A percentile compares a stretch with the other conserved stretches of the same genome.
Evolutionary conservation across 352 stramenopile genomes (phyloP).

Genomic region (Discostella stelligera): DNA sequence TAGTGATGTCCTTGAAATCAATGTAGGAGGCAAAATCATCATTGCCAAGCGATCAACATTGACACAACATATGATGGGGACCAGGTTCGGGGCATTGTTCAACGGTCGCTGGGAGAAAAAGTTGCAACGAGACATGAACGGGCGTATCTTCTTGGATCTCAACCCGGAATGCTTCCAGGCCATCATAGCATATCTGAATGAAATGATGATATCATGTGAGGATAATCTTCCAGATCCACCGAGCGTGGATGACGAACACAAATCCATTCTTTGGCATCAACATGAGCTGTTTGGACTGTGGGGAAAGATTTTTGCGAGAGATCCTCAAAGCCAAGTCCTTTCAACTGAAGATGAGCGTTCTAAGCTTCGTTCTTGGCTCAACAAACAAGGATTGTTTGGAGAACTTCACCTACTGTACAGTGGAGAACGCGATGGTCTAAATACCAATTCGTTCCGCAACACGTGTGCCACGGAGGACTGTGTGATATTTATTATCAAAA

Average conservation of each 20-base stretch:
- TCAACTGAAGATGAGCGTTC: neutral
- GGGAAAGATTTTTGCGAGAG: neutral
- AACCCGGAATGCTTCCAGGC: constrained; percentile 11
- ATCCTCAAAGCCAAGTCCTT: constrained; percentile 6
- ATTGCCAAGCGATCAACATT: constrained; percentile 11
- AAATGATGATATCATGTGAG: constrained; percentile 14
- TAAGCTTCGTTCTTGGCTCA: constrained; percentile 9
- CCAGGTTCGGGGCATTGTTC: constrained; percentile 8
- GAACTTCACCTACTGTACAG: neutral
- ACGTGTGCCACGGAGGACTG: constrained; percentile 11
- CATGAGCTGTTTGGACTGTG: constrained; percentile 7
- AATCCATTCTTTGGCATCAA: constrained; percentile 15
- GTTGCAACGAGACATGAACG: constrained; percentile 5
- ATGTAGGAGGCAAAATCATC: constrained; percentile 13
- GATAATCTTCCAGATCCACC: constrained; percentile 8
- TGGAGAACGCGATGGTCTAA: constrained; percentile 2
- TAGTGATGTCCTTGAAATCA: constrained; percentile 13
- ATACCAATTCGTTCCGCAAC: neutral
- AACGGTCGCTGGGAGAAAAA: constrained; percentile 26
- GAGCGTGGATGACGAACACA: constrained; percentile 14
- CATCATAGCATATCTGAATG: constrained; percentile 12
- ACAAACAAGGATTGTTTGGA: constrained; percentile 7
- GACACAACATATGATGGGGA: constrained; percentile 8
- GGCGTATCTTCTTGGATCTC: constrained; percentile 16
- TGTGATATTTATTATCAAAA: constrained; percentile 12